Base-by-base conservation (phyloP, 768 basidiomycete genomes). In the Rhodosporidiobolus odoratus region DNA sequence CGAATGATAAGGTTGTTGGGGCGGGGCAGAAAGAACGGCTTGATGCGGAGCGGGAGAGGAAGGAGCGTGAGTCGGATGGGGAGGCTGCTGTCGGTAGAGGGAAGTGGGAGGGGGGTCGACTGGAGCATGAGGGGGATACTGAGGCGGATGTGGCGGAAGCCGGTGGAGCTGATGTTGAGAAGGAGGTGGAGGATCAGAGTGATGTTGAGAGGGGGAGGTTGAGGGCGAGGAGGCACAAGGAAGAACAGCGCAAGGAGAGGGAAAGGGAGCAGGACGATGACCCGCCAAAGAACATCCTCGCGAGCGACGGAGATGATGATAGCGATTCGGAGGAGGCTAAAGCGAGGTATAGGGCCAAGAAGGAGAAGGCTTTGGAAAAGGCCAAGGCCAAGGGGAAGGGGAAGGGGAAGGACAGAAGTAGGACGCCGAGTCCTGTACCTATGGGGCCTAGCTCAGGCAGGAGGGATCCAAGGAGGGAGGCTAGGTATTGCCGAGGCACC, bases 211-310 rank as follows among this genome's bases (percentile, higher is more conserved):
- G 69, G 5, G 65, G 68, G 15, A 32, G 56, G 38, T n/a, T 12
- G 13, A 27, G 62, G 17, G 66, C 62, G 21, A 45, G 62, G 21
- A 37, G 23, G 21, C 71, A 65, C 25, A 37, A 52, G 19, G 12
- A 41, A 21, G 62, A 68, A 35, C 25, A 60, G 32, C 16, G 10
- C 30, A 30, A n/a, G 23, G 66, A 53, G 15, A 32, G 47, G 8
- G 13, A 35, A 10, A 54, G 65, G 25, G 73, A 74, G 54, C 30
- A 5, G 21, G 73, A 74, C 60, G 73, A 74, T 15, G 15, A 71
- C 56, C 73, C 73, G 48, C 66, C 62, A 23, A 41, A 61, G 32
- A 66, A 74, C 66, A 53, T 74, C 27, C 59, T 74, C 8, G 73
- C 32, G 3, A 40, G 50, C n/a, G 17, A 40, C 38, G 64, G 68